Percentiles rank a stretch among this genome's conserved stretches.
Conservation (phyloP, 768 basidiomycete genomes). For the Melanogaster broomeanus region DNA sequence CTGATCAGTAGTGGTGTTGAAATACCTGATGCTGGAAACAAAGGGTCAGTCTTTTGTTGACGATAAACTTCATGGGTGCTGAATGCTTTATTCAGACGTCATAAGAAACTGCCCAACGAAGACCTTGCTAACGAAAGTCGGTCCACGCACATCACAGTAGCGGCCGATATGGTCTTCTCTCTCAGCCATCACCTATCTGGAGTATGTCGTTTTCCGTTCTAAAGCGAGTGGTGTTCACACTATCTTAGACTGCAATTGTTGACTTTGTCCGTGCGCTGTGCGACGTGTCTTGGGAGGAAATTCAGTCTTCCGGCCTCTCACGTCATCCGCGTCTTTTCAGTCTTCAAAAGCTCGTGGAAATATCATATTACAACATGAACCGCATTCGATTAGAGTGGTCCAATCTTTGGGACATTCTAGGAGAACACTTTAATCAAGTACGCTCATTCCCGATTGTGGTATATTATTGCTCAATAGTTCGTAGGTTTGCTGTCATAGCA, state of each 20-base stretch:
- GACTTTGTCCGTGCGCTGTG: conserved; percentile 96
- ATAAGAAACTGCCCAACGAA: conserved; percentile 76
- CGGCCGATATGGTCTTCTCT: conserved; percentile 99
- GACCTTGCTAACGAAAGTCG: conserved; percentile 96
- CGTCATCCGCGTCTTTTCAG: conserved; percentile 95
- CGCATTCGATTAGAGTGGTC: conserved; percentile 99
- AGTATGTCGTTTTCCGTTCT: conserved; percentile 49
- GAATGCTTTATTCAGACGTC: conserved; percentile 29
- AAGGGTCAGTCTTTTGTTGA: conserved; percentile 60
- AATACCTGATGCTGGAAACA: conserved; percentile 72
- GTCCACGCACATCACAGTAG: conserved; percentile 97
- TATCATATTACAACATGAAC: conserved; percentile 99
- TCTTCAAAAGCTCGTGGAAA: conserved; percentile 96
- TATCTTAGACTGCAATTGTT: conserved; percentile 84
- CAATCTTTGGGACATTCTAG: conserved; percentile 95
- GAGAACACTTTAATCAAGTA: conserved; percentile 98
- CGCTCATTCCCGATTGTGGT: not conserved
- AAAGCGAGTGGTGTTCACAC: conserved; percentile 8
- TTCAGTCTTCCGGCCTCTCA: conserved; percentile 93
- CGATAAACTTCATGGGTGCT: conserved; percentile 1
- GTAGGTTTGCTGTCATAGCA: conserved; percentile 98
- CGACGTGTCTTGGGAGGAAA: conserved; percentile 99
- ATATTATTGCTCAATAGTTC: conserved; percentile 10
- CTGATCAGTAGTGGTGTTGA: conserved; percentile 92
- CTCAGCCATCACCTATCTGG: conserved; percentile 93